Base-by-base conservation (phyloP, 371 early-diverging fungal genomes). In the Saksenaea vasiformis region DNA sequence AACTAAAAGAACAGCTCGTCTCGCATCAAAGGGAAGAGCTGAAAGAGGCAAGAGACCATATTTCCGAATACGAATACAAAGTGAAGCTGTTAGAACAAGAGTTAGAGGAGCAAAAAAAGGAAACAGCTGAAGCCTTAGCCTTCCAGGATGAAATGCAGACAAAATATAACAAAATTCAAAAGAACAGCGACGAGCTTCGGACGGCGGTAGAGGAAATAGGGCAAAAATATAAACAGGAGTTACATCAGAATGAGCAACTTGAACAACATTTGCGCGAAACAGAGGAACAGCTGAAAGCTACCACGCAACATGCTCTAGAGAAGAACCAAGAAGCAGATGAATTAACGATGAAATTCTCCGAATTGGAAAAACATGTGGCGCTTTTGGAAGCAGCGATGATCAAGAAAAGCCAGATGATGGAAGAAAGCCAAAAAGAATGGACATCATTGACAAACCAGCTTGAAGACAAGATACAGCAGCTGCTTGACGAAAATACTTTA, bases 101-200 rank as follows among this genome's bases (percentile, higher is more conserved):
- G 22, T 22, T 47, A n/a, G 22, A 22, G 22, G 11, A 47, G 22
- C 22, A 47, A 22, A 3, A 47, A 11, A 47, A 10, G 24, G 24
- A 47, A 47, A 22, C 27, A 22, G 2, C 22, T 22, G 24, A 17
- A 10, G 85, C 73, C 3, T 51, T 83, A n/a, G 71, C 82, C 13
- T 84, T 85, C 60, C 76, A 78, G 64, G 67, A 72, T 54, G 62
- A 84, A 8, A 82, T 80, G 1, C 38, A 82, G 5, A 22, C 51
- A 17, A 22, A 22, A 22, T 22, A 47, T 22, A 22, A 22, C 24
- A 11, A 47, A 2, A 9, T 55, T 13, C n/a, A 27, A 26, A 15
- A 55, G 27, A 19, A 38, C 19, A 58, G 26, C 22, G 17, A 58
- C 15, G 37, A 36, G 2, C 58, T 39, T 17, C 37, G 36, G 38